Conservation (phyloP, 2,329 filamentous ascomycete species). For the Colletotrichum sp. region DNA sequence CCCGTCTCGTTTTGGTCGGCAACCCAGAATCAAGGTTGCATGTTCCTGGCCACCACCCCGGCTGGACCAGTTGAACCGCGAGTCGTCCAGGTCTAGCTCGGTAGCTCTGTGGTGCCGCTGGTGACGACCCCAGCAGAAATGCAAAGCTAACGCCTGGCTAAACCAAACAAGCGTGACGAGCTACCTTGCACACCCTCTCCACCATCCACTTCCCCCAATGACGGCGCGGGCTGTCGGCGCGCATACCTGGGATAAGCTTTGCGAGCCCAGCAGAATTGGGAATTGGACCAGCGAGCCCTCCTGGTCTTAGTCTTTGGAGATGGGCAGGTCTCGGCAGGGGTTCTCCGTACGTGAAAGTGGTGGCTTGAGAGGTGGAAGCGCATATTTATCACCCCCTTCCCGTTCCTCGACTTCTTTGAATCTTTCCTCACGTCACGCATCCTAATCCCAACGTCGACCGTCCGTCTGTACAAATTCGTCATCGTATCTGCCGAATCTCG, state of each 20-base stretch:
- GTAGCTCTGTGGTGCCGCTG: not conserved
- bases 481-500: not conserved
- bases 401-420: accelerated
- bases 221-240: not conserved
- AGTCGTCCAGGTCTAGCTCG: not conserved
- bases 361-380: not conserved
- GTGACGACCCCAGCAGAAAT: not conserved
- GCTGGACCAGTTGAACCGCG: not conserved
- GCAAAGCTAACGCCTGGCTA: not conserved
- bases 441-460: not conserved
- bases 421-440: not conserved
- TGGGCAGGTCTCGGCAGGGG: constrained; percentile 3
- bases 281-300: not conserved
- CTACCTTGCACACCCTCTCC: not conserved
- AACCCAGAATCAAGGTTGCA: not conserved
- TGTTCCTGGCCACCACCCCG: constrained; percentile 5
- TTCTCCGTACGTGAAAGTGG: not conserved
- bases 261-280: not conserved
- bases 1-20: not conserved
- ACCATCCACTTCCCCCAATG: not conserved
- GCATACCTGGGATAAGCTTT: constrained; percentile 18
- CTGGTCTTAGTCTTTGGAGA: not conserved
- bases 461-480: not conserved
- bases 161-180: not conserved
- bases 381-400: constrained; percentile 18